Evolutionary conservation across 768 basidiomycete species (phyloP), one percentile per base, ranked within the genome.

Genomic region (Leccinum rimulosum): DNA sequence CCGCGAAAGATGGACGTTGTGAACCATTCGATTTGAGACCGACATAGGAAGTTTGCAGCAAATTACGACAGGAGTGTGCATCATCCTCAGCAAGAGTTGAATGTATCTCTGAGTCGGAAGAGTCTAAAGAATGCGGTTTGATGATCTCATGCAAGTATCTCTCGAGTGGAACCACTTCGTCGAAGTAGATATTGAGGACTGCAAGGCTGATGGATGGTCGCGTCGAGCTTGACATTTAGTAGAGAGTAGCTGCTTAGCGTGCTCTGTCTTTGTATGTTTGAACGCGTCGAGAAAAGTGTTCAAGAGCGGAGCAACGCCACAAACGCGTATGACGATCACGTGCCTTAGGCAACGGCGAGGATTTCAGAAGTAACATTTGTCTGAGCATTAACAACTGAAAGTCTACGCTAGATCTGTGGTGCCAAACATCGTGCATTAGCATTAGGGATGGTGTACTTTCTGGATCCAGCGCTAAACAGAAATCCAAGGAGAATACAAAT

Each of bases 11-110:
- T 1, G 62, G 71, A 45, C 59, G 64, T 17, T 60, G 63, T 50
- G 63, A 58, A 11, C 63, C 59, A 4, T 53, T 59, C n/a, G 59
- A 56, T 48, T 71, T 74, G 50, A 75, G 63, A 35, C 79, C 80
- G 45, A 88, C 78, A 57, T 80, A 78, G 0, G 85, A 73, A 1
- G 74, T 75, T 30, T 73, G 71, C n/a, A 88, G 61, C 6, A 87
- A 68, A 27, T 68, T 60, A 6, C 27, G 47, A 57, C 77, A 82
- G 14, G 60, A 50, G 27, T 53, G 40, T 4, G 70, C 59, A 33
- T 77, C 79, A 35, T 59, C 56, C 8, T 49, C 55, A 1, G 50
- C 10, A 31, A 64, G 28, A 6, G 64, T 31, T 30, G 12, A 22
- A 40, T 17, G 38, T 30, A 45, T 43, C 9, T 61, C 63, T 22